Evolutionary conservation across 2,329 filamentous ascomycete species (phyloP), one percentile per base, ranked within the genome.

Genomic region (Colletotrichum brevisporum): DNA sequence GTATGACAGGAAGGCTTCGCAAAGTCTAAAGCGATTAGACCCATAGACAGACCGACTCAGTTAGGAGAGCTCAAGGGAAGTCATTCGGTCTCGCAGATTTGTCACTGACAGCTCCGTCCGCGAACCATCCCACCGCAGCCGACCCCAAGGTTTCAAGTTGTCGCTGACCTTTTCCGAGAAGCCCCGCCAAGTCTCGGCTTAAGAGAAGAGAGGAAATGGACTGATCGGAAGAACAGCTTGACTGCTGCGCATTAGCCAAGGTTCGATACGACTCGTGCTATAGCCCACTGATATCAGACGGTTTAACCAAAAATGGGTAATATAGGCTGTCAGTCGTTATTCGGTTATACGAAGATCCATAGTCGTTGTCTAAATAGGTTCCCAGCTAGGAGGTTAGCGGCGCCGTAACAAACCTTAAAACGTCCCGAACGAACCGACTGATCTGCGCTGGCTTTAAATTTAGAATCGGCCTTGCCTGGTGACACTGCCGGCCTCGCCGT

Each of bases 381-480:
- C 31, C 31, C 4, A 56, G 18, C 54, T 56, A 56, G 54, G 54
- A 24, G 24, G 18, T 43, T 56, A 36, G 54, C 36, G 21, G 39
- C n/a, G 24, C 54, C 24, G 5, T 24, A n/a, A 16, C 45, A 18
- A 56, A 43, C 31, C 41, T 56, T 43, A 16, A 43, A 36, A 16
- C 39, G 21, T 43, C 39, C 54, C 54, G 54, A 56, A 56, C 26
- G 18, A 56, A 21, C 54, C 54, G 54, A 56, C 18, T 41, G 54
- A 56, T 56, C 54, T 56, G 54, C 39, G 21, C 39, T 18, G 16
- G 31, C 54, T 56, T 41, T 24, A 24, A 24, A 21, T 43, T 21
- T 36, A 54, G 52, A 39, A 27, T 18, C 52, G 13, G 52, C 52
- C 52, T 36, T 31, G 18, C 26, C 18, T 43, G 36, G n/a, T 16